Evolutionary conservation across 2,329 filamentous ascomycete genomes (phyloP).

Genomic region (Alternaria rosae): DNA sequence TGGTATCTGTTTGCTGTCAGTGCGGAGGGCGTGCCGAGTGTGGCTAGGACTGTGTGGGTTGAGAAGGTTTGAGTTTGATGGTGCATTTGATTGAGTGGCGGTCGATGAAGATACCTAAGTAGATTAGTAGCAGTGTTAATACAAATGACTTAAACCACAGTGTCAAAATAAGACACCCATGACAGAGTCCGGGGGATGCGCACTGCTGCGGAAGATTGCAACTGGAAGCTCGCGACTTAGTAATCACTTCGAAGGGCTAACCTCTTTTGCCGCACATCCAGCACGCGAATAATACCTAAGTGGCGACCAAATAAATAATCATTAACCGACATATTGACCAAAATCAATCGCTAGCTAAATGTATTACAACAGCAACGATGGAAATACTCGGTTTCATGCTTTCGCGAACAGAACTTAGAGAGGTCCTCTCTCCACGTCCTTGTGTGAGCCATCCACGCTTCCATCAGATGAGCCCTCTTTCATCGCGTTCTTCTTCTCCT

Average conservation of each 20-base stretch:
- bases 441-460: conserved; percentile 18
- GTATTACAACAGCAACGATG: background rate
- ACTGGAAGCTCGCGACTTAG: background rate
- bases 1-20: conserved; percentile 32
- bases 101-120: background rate
- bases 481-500: conserved; percentile 12
- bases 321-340: background rate
- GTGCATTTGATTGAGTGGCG: rapidly evolving
- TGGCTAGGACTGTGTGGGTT: conserved; percentile 23
- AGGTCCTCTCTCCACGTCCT: conserved; percentile 30
- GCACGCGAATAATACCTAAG: no score
- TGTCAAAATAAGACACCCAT: no score
- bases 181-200: no score
- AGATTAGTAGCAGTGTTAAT: background rate
- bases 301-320: background rate
- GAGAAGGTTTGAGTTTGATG: background rate
- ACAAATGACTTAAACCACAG: no score
- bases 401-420: background rate
- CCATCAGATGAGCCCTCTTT: conserved; percentile 18
- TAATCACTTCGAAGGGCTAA: background rate
- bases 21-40: conserved; percentile 23
- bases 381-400: background rate
- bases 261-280: background rate
- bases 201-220: background rate
- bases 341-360: background rate